Evolutionary conservation across 1,284 basidiomycete genomes (phyloP).

Genomic region (Tilletia horrida): DNA sequence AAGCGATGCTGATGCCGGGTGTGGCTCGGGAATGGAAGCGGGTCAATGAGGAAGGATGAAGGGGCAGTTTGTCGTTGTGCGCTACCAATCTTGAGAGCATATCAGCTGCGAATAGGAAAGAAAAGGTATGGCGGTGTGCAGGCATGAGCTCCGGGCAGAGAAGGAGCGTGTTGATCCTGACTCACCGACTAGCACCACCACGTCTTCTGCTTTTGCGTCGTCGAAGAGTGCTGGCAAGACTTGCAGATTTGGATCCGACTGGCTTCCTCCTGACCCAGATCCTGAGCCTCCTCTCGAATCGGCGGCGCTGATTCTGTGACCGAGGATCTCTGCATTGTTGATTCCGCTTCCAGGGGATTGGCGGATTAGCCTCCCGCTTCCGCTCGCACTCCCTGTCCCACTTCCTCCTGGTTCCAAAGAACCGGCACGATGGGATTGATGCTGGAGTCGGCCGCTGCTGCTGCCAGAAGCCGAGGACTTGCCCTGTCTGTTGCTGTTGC

Average conservation of each 20-base stretch:
- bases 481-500: background rate
- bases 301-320: no score
- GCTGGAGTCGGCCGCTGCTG: no score
- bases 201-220: constrained; percentile 48
- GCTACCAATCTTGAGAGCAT: constrained; percentile 50
- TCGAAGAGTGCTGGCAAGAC: constrained; percentile 45
- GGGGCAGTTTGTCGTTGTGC: constrained; percentile 52
- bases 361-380: background rate
- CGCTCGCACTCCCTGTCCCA: constrained; percentile 1
- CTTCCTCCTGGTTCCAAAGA: no score
- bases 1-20: constrained; percentile 46
- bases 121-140: background rate
- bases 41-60: constrained; percentile 50
- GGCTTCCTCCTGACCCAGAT: no score
- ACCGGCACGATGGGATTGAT: no score
- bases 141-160: background rate
- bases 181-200: constrained; percentile 46
- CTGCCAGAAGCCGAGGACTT: background rate
- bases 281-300: no score
- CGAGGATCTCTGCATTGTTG: constrained; percentile 7
- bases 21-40: constrained; percentile 53
- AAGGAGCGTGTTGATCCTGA: background rate
- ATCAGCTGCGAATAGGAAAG: constrained; percentile 32
- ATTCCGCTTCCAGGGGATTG: constrained; percentile 13
- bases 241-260: background rate